Base-by-base conservation (phyloP, 352 stramenopile genomes). In the Pythium insidiosum region DNA sequence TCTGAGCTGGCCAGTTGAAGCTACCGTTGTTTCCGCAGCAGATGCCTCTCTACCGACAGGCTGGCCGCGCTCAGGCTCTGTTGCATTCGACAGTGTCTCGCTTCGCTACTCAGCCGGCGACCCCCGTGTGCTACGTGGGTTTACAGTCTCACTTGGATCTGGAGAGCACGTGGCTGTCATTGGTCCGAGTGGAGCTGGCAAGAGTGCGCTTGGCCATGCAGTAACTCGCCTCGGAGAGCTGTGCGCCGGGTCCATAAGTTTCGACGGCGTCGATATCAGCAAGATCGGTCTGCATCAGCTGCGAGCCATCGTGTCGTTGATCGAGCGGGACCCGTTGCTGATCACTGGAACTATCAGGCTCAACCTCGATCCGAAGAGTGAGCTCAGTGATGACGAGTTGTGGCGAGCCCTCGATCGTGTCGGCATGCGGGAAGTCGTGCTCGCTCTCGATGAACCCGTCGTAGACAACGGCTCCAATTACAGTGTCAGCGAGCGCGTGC, bases 401-500 rank as follows among this genome's bases (percentile, higher is more conserved):
- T 74, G 64, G 64, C 38, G 20, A 6, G 57, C 45, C 22, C 35
- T 74, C 30, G 31, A 47, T 19, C 36, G 50, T 38, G 59, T 59
- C 16, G 36, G 61, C 28, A 52, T 75, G n/a, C 25, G 42, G 3
- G 46, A 45, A 0, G 43, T 22, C 4, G 43, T 72, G 16, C 16
- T 49, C 1, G 69, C 69, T 12, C 72, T 98, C 4, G 80, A 96
- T 40, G 72, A 88, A 33, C 34, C 73, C 31, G 75, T 98, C 3
- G 55, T 74, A 0, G 88, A 97, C 49, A 69, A 72, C 29, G 94
- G 88, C 9, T 70, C 80, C 30, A 98, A 98, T 63, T 94, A 98
- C 35, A 95, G 73, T 40, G 82, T 96, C 30, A 91, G 94, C 12
- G 81, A 98, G 63, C 58, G 90, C 6, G 91, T 98, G 58, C 63